A percentile compares a stretch with the other conserved stretches of the same genome.
Evolutionary conservation across 2,329 filamentous ascomycete genomes (phyloP).

Genomic region (Knufia petricola): DNA sequence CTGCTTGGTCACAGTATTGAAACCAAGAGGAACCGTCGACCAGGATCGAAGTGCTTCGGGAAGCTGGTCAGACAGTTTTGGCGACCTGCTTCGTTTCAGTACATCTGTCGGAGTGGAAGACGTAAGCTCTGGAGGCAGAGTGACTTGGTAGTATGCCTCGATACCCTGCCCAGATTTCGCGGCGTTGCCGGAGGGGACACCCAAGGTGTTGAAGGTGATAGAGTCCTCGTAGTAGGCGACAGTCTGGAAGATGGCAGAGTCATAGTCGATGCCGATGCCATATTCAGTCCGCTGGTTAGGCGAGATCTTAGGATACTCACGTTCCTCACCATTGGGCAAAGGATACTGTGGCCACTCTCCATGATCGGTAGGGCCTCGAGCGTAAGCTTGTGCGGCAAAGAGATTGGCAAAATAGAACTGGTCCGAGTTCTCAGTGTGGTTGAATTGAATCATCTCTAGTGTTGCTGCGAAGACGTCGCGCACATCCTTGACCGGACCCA

Average conservation of each 20-base stretch:
- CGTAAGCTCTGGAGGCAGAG: no score
- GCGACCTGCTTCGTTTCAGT: no score
- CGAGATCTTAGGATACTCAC: background rate
- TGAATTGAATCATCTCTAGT: constrained; percentile 26
- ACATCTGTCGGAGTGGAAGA: no score
- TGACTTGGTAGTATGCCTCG: no score
- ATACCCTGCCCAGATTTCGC: no score
- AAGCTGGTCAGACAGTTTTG: background rate
- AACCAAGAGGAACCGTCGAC: constrained; percentile 26
- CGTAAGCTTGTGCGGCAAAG: constrained; percentile 37
- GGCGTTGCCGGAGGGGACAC: constrained; percentile 22
- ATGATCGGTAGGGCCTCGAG: constrained; percentile 26
- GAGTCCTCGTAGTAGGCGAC: constrained; percentile 30
- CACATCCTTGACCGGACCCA: constrained; percentile 42
- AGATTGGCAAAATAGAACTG: constrained; percentile 38
- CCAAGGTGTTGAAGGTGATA: constrained; percentile 29
- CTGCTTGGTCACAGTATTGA: constrained; percentile 31
- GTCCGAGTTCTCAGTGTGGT: constrained; percentile 34
- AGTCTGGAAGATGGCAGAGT: constrained; percentile 34
- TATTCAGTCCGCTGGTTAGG: constrained; percentile 19
- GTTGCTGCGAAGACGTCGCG: constrained; percentile 26
- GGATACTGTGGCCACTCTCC: no score
- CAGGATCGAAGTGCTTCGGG: constrained; percentile 7
- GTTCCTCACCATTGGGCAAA: no score
- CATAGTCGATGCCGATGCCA: constrained; percentile 35